These are phyloP conservation scores for Xylaria nigripes DNA, from an alignment of 495 filamentous ascomycete genomes.

Conservation along the genomic window DNA sequence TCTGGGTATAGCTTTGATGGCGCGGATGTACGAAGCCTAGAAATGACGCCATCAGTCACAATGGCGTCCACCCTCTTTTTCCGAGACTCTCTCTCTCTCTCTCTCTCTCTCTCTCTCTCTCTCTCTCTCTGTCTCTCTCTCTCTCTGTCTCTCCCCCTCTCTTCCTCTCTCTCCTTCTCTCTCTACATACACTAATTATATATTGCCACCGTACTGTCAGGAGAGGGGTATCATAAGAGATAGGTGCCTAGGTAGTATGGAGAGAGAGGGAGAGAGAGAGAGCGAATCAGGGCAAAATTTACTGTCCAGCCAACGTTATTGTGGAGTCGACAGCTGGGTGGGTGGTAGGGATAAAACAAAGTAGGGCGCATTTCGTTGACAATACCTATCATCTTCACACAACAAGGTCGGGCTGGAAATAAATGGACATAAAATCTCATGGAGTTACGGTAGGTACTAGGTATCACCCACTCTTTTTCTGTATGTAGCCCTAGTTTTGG, in stretches of 20 bases:
- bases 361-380: conserved; percentile 6
- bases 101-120: too few species aligned
- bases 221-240: conserved; percentile 2
- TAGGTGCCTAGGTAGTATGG: conserved; percentile 1
- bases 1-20: too few species aligned
- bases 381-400: not conserved
- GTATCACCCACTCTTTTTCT: not conserved
- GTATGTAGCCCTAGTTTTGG: not conserved
- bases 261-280: not conserved
- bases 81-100: not conserved
- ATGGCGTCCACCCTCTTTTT: conserved; percentile 11
- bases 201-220: not conserved
- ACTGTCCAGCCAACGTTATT: not conserved
- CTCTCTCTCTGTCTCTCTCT: conserved; percentile 6
- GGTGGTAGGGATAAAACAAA: not conserved
- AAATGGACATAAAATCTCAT: too few species aligned
- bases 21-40: not conserved
- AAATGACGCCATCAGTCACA: not conserved
- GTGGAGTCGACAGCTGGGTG: conserved; percentile 1
- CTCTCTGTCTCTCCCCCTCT: not conserved
- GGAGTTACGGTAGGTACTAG: too few species aligned
- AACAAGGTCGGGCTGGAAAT: too few species aligned
- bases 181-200: not conserved
- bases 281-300: not conserved
- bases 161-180: not conserved